phyloP scores from a whole-genome alignment of 2,329 filamentous ascomycete genomes.

The Elsinoe arachidis region DNA sequence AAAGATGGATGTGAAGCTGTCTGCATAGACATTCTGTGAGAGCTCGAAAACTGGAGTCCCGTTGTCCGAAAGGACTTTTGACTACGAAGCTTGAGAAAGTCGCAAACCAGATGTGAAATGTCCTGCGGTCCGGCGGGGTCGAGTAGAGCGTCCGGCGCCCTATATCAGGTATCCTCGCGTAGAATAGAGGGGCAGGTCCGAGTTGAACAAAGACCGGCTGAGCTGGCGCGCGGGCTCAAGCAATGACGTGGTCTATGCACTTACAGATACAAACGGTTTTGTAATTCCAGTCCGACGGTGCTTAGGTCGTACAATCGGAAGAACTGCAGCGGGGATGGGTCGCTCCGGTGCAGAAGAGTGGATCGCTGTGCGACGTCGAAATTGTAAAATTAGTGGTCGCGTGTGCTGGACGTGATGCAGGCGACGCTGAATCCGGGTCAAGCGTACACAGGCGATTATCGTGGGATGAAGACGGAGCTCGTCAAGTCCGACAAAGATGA shows the following conservation, averaged over 20 bases:
- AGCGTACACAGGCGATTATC: not conserved
- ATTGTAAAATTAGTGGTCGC: not conserved
- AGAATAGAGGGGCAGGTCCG: not conserved
- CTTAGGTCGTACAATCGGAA: not conserved
- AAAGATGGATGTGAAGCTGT: conserved; percentile 10
- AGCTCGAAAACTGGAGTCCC: not conserved
- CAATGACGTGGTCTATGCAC: not conserved
- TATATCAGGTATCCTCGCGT: not conserved
- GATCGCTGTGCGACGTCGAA: not conserved
- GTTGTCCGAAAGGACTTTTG: not conserved
- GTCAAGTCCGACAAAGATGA: not conserved
- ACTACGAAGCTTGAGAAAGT: not conserved
- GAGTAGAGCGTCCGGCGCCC: conserved; percentile 4
- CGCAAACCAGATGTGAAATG: not conserved
- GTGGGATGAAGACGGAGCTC: not conserved
- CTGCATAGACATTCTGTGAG: conserved; percentile 12
- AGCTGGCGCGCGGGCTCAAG: not conserved
- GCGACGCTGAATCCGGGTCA: not conserved
- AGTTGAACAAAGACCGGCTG: not conserved
- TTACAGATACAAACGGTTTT: not conserved
- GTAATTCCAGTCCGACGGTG: not conserved
- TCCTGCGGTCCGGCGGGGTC: not conserved
- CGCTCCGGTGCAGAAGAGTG: conserved; percentile 3
- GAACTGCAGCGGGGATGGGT: conserved; percentile 1
- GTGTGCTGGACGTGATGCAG: not conserved